Conservation (phyloP, 768 basidiomycete genomes). For the Cyclocybe aegerita region DNA sequence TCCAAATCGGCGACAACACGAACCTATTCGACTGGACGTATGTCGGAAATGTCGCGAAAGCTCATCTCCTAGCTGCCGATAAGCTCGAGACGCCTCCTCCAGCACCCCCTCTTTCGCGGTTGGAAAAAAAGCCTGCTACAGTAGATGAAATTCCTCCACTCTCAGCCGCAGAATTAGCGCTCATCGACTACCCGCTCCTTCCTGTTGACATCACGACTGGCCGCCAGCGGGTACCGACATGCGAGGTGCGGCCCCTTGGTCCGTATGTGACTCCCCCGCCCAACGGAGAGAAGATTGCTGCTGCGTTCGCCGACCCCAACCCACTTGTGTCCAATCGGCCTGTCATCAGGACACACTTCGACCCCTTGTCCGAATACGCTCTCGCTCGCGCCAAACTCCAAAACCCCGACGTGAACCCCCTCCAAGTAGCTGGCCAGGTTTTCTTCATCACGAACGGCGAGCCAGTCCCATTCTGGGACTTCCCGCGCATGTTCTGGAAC, state of each 20-base stretch:
- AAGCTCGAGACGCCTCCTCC: constrained; percentile 62
- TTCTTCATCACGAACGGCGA: constrained; percentile 99
- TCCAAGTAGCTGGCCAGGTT: constrained; percentile 87
- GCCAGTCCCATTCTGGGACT: constrained; percentile 96
- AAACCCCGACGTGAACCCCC: constrained; percentile 46
- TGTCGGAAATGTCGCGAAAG: constrained; percentile 92
- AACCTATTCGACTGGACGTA: constrained; percentile 98
- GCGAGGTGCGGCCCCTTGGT: constrained; percentile 77
- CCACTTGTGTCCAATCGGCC: constrained; percentile 45
- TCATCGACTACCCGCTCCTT: constrained; percentile 54
- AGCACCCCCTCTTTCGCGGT: constrained; percentile 34
- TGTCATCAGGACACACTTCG: constrained; percentile 77
- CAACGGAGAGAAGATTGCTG: constrained; percentile 56
- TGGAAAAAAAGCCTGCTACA: constrained; percentile 33
- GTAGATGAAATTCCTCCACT: constrained; percentile 40
- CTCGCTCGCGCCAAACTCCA: constrained; percentile 51
- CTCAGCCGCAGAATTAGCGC: constrained; percentile 37
- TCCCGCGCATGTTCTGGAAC: constrained; percentile 78
- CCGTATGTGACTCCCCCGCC: constrained; percentile 68
- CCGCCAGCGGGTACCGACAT: constrained; percentile 71
- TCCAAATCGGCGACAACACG: constrained; percentile 91
- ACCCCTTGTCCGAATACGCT: constrained; percentile 65
- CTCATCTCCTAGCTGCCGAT: constrained; percentile 92
- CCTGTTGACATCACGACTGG: constrained; percentile 66
- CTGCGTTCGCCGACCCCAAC: constrained; percentile 50